phyloP scores from a whole-genome alignment of 305 asterid species.

The Fraxinus baroniana region DNA sequence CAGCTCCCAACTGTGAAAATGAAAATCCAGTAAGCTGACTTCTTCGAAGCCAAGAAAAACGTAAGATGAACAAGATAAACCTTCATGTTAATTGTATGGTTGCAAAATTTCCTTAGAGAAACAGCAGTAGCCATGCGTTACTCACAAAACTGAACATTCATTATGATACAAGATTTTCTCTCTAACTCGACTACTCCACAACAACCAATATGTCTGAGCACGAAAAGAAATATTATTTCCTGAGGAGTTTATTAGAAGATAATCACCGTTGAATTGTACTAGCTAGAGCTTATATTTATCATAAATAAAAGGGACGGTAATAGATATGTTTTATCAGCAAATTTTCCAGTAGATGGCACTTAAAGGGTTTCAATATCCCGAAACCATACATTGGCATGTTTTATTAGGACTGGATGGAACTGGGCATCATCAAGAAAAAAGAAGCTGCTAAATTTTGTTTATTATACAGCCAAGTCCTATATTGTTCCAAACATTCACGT shows the following conservation, averaged over 20 bases:
- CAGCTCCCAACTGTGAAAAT: constrained; percentile 60
- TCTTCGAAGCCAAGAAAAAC: not conserved
- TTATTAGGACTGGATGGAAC: not conserved
- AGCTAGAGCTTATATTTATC: constrained; percentile 2
- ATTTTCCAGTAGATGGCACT: not conserved
- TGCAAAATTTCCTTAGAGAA: not conserved
- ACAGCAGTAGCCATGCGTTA: not conserved
- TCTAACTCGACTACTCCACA: constrained; percentile 1
- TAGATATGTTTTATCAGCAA: not conserved
- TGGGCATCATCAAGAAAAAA: not conserved
- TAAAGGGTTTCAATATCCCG: not conserved
- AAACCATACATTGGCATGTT: not conserved
- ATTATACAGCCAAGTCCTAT: not conserved
- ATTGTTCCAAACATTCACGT: not conserved
- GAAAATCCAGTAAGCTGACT: constrained; percentile 30
- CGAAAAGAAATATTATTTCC: not conserved
- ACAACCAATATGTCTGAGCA: not conserved
- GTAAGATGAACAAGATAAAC: not conserved
- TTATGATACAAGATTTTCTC: not conserved
- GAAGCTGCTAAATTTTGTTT: not conserved
- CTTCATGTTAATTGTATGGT: not conserved
- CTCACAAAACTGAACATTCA: not conserved
- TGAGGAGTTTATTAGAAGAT: not conserved
- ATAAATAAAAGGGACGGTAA: constrained; percentile 4
- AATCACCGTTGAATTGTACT: not conserved